phyloP scores from a whole-genome alignment of 495 filamentous ascomycete species.

The Hypomontagnella monticulosa region DNA sequence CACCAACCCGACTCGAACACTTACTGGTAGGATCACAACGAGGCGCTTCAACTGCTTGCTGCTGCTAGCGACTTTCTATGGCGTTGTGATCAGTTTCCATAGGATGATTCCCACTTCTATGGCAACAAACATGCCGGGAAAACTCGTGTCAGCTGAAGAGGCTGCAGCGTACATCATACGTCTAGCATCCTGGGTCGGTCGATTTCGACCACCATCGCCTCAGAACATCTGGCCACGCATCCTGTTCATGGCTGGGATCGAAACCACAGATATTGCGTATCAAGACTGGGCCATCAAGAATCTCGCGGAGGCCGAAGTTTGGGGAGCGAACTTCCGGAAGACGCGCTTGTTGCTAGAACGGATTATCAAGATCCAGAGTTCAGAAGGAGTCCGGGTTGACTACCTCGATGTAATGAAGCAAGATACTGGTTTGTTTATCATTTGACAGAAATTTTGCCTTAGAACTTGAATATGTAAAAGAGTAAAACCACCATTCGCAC shows the following conservation, averaged over 20 bases:
- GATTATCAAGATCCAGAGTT: slow-evolving; percentile 26
- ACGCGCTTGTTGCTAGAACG: slow-evolving; percentile 26
- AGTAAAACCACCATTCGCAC: not conserved
- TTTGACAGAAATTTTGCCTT: slow-evolving; percentile 3
- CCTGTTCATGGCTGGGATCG: slow-evolving; percentile 29
- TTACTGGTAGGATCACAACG: slow-evolving; percentile 25
- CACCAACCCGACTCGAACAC: slow-evolving; percentile 11
- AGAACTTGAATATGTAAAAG: too few species aligned
- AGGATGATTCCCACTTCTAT: slow-evolving; percentile 18
- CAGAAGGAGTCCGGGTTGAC: slow-evolving; percentile 26
- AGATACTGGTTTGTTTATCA: slow-evolving; percentile 25
- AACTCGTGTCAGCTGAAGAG: slow-evolving; percentile 6
- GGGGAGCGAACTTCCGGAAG: slow-evolving; percentile 30
- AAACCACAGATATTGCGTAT: slow-evolving; percentile 22
- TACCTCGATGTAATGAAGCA: slow-evolving; percentile 30
- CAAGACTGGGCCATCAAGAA: slow-evolving; percentile 26
- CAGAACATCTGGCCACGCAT: slow-evolving; percentile 32
- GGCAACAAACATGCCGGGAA: not conserved
- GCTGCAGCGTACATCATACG: slow-evolving; percentile 30
- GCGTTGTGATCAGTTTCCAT: slow-evolving; percentile 31
- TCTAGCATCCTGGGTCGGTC: slow-evolving; percentile 20
- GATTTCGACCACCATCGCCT: slow-evolving; percentile 24
- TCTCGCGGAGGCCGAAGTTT: slow-evolving; percentile 23
- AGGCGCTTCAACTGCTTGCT: slow-evolving; percentile 32
- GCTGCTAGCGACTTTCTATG: slow-evolving; percentile 26